Evolutionary conservation across 192 early-diverging fungal species (phyloP).

Genomic region (Backusella tarrabulga): DNA sequence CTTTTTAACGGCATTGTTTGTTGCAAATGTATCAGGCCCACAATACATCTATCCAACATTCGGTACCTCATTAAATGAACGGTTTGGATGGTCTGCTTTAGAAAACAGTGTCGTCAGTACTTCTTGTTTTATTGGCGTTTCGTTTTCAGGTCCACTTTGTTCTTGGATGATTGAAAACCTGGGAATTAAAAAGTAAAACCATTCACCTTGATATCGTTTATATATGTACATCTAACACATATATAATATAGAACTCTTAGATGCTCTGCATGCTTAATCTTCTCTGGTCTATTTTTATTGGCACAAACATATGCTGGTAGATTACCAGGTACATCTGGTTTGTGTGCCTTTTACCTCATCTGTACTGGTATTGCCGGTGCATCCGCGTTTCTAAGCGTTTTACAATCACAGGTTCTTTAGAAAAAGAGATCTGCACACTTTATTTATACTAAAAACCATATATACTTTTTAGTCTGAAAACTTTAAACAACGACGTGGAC

Average conservation of each 20-base stretch:
- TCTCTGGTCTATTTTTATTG: conserved; percentile 20
- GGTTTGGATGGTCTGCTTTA: conserved; percentile 24
- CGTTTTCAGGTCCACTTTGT: conserved; percentile 30
- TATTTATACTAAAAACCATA: not conserved
- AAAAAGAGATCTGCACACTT: not conserved
- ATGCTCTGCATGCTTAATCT: not conserved
- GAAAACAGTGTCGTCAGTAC: conserved; percentile 34
- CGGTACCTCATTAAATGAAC: conserved; percentile 17
- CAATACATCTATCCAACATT: conserved; percentile 33
- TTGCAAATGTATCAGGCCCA: conserved; percentile 28
- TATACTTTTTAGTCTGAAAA: conserved; percentile 21
- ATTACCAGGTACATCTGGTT: conserved; percentile 9
- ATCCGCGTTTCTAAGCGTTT: conserved; percentile 21
- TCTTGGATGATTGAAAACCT: conserved; percentile 24
- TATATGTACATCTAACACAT: not conserved
- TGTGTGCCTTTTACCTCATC: conserved; percentile 22
- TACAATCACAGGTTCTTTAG: conserved; percentile 26
- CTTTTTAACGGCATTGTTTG: conserved; percentile 21
- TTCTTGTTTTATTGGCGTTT: conserved; percentile 23
- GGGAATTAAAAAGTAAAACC: conserved; percentile 8
- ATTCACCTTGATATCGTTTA: not conserved
- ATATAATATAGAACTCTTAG: conserved; percentile 11
- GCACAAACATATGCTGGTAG: conserved; percentile 26
- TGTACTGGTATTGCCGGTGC: conserved; percentile 21
- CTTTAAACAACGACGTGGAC: conserved; percentile 27